phyloP scores from a whole-genome alignment of 2,329 filamentous ascomycete species.

The Aspergillus cejpii region DNA sequence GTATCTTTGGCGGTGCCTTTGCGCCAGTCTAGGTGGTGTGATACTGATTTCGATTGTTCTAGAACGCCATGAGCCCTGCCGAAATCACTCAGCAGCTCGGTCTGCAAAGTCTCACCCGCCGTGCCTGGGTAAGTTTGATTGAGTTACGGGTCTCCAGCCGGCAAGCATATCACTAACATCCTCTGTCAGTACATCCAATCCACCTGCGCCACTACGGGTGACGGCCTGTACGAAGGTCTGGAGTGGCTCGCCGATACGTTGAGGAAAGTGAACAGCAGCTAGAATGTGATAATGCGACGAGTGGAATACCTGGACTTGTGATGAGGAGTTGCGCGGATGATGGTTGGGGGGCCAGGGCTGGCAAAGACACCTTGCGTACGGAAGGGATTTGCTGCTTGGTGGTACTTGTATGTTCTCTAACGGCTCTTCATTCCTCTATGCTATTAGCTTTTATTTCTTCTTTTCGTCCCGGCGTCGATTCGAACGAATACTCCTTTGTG shows the following conservation, averaged over 20 bases:
- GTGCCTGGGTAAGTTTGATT: slow-evolving; percentile 77
- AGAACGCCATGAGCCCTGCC: slow-evolving; percentile 99
- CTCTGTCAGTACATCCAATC: slow-evolving; percentile 86
- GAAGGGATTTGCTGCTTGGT: slow-evolving; percentile 28
- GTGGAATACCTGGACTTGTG: slow-evolving; percentile 32
- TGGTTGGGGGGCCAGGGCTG: slow-evolving; percentile 31
- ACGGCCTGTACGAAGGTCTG: slow-evolving; percentile 98
- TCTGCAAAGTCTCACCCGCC: slow-evolving; percentile 96
- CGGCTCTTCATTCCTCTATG: slow-evolving; percentile 37
- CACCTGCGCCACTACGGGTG: slow-evolving; percentile 96
- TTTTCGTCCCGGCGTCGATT: slow-evolving; percentile 30
- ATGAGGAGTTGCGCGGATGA: slow-evolving; percentile 33
- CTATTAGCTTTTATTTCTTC: slow-evolving; percentile 37
- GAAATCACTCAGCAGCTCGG: slow-evolving; percentile 99
- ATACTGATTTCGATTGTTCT: slow-evolving; percentile 15
- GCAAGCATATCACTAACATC: slow-evolving; percentile 18
- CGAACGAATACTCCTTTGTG: slow-evolving; percentile 22
- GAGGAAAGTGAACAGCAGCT: slow-evolving; percentile 58
- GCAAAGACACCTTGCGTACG: slow-evolving; percentile 26
- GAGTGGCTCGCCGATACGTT: slow-evolving; percentile 83
- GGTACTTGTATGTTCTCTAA: slow-evolving; percentile 34
- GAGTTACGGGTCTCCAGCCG: slow-evolving; percentile 1
- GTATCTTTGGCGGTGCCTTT: no score
- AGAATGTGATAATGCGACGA: slow-evolving; percentile 33
- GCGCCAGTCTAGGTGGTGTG: not conserved